phyloP scores from a whole-genome alignment of 805 yeast genomes.

The Candida tibetensis region DNA sequence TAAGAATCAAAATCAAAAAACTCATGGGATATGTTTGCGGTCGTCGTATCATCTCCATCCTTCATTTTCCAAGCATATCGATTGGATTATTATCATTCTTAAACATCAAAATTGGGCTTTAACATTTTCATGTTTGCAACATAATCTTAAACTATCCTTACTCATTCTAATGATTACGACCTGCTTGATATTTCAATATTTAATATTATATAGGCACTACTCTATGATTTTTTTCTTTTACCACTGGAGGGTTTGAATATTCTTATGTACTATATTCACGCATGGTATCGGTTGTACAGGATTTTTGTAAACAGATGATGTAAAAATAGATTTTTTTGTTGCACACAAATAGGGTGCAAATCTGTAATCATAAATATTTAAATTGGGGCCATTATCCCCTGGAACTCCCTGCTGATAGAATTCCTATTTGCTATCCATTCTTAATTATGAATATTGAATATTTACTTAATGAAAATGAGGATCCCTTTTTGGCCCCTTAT shows the following conservation, averaged over 20 bases:
- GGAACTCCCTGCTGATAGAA: too few relatives aligned
- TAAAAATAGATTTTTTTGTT: background rate
- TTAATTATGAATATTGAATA: background rate
- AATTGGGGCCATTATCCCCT: too few relatives aligned
- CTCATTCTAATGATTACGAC: too few relatives aligned
- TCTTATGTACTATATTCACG: background rate
- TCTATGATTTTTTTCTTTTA: background rate
- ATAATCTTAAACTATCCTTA: too few relatives aligned
- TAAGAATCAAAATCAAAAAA: too few relatives aligned
- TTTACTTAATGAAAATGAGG: background rate
- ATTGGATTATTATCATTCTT: too few relatives aligned
- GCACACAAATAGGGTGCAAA: background rate
- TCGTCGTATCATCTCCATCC: too few relatives aligned
- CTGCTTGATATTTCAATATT: constrained; percentile 3
- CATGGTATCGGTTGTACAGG: constrained; percentile 3
- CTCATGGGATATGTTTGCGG: too few relatives aligned
- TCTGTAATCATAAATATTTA: too few relatives aligned
- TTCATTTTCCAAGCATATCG: too few relatives aligned
- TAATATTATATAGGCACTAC: constrained; percentile 5
- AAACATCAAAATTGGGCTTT: too few relatives aligned
- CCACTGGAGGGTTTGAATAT: background rate
- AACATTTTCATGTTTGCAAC: too few relatives aligned
- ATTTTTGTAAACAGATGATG: background rate
- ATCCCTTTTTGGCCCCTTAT: background rate
- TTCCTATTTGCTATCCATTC: background rate